Evolutionary conservation across 768 basidiomycete species (phyloP).

Genomic region (Hericium rajendrae): DNA sequence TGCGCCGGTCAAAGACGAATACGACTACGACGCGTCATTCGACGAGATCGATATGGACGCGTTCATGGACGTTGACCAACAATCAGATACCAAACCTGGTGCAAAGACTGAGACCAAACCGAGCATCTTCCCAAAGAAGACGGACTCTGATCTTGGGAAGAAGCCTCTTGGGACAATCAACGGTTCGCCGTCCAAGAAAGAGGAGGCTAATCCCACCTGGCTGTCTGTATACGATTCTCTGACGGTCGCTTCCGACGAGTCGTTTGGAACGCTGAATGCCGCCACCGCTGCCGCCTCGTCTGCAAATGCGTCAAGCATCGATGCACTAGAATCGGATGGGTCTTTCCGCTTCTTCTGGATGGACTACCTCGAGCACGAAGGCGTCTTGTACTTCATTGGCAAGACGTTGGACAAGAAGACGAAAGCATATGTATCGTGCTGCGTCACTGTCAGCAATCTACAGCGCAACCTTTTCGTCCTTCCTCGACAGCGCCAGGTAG

Average conservation of each 20-base stretch:
- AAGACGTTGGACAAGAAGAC: conserved; percentile 78
- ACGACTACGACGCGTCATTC: conserved; percentile 30
- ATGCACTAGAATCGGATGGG: conserved; percentile 74
- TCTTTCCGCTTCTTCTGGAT: conserved; percentile 92
- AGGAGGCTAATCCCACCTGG: conserved; percentile 54
- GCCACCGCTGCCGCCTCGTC: conserved; percentile 19
- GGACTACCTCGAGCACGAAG: conserved; percentile 84
- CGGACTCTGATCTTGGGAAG: conserved; percentile 13
- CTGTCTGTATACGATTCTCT: conserved; percentile 68
- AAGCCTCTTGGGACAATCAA: conserved; percentile 12
- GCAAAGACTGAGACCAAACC: conserved; percentile 21
- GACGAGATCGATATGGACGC: conserved; percentile 52
- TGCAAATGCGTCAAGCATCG: conserved; percentile 31
- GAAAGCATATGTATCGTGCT: conserved; percentile 70
- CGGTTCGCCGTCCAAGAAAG: conserved; percentile 25
- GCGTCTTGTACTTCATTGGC: conserved; percentile 80
- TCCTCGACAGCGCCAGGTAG: conserved; percentile 59
- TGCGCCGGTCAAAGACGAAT: conserved; percentile 11
- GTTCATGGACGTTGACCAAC: conserved; percentile 51
- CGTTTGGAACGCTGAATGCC: conserved; percentile 38
- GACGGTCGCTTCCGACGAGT: conserved; percentile 49
- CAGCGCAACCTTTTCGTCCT: conserved; percentile 88
- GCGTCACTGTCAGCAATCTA: conserved; percentile 75
- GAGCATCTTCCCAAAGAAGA: conserved; percentile 18
- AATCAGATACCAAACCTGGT: conserved; percentile 26